Conservation (phyloP, 2,329 filamentous ascomycete species). For the Allantophomopsis lycopodina region DNA sequence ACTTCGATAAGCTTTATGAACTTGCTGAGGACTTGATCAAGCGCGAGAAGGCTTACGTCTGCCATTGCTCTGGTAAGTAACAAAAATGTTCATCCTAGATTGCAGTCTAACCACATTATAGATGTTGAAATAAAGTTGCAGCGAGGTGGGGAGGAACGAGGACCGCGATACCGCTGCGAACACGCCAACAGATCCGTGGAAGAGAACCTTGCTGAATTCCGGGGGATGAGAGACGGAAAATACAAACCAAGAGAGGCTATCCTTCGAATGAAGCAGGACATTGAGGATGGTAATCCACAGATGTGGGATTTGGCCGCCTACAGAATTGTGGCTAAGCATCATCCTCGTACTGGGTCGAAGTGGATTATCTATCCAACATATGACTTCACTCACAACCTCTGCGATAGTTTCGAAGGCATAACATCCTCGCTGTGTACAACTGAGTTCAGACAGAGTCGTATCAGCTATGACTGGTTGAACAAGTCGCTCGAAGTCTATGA, state of each 20-base stretch:
- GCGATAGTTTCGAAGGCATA: conserved; percentile 84
- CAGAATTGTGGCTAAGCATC: conserved; percentile 62
- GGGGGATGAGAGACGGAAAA: conserved; percentile 82
- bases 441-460: conserved; percentile 74
- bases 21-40: conserved; percentile 74
- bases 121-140: conserved; percentile 76
- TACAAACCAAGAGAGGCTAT: conserved; percentile 77
- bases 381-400: conserved; percentile 82
- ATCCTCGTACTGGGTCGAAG: conserved; percentile 66
- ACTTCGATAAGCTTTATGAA: conserved; percentile 75
- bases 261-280: conserved; percentile 87
- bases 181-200: conserved; percentile 66
- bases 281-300: conserved; percentile 72
- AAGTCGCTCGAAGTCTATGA: conserved; percentile 71
- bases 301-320: conserved; percentile 97
- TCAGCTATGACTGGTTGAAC: conserved; percentile 86
- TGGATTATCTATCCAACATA: conserved; percentile 96
- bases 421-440: conserved; percentile 89
- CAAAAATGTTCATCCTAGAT: too few relatives aligned
- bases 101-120: conserved; percentile 16
- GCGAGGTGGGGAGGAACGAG: conserved; percentile 47
- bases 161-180: conserved; percentile 63
- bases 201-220: conserved; percentile 69
- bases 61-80: conserved; percentile 57
- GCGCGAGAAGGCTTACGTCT: conserved; percentile 65